These are phyloP conservation scores for Verticillium tricorpus DNA, from an alignment of 2,329 filamentous ascomycete species.

Conservation along the genomic window DNA sequence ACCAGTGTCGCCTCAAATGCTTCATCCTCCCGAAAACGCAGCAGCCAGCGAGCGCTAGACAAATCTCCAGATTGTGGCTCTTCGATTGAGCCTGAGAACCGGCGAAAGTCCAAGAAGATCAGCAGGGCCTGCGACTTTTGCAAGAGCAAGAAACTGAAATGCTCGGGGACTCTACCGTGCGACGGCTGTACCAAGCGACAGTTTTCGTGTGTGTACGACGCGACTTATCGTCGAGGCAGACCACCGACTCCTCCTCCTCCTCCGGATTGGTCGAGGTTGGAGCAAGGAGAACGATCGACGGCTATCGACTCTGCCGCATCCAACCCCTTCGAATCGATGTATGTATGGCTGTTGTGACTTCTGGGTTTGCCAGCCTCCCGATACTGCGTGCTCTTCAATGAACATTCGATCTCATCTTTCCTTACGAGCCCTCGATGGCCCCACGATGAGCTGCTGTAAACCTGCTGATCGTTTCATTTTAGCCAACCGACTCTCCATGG, in stretches of 20 bases:
- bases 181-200: constrained; percentile 21
- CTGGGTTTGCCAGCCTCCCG: too few relatives aligned
- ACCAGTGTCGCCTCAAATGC: neutral
- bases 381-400: too few relatives aligned
- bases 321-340: too few relatives aligned
- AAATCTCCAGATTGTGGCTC: neutral
- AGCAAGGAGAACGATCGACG: neutral
- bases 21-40: neutral
- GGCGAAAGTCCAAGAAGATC: constrained; percentile 22
- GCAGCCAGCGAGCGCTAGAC: neutral
- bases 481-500: neutral
- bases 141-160: constrained; percentile 31
- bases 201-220: constrained; percentile 27
- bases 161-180: constrained; percentile 30
- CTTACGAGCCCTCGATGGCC: too few relatives aligned
- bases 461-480: too few relatives aligned
- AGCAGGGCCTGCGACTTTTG: constrained; percentile 32
- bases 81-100: constrained; percentile 1
- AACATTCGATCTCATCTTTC: too few relatives aligned
- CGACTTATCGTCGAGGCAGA: constrained; percentile 28
- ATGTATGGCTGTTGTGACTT: too few relatives aligned
- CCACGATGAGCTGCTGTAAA: too few relatives aligned
- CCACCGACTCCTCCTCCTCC: constrained; percentile 28
- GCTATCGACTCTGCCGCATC: too few relatives aligned
- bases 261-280: neutral